Percentiles rank a stretch among this genome's conserved stretches.
These are phyloP conservation scores for Fallopia convolvulus DNA, from an alignment of 148 eudicot species.

Conservation along the genomic window DNA sequence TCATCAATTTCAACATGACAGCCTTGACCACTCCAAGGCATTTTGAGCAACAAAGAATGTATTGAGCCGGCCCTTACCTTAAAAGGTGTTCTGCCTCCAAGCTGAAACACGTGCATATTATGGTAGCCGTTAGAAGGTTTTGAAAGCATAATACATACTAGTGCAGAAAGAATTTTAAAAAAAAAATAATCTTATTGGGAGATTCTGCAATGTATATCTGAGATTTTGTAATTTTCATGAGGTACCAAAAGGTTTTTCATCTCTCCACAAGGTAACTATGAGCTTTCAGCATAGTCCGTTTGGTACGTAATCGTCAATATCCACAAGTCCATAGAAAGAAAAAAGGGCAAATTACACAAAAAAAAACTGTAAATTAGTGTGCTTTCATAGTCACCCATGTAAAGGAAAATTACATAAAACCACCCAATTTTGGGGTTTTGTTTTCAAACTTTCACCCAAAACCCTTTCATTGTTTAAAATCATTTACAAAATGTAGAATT, in stretches of 20 bases:
- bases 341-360: too few relatives aligned
- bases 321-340: too few relatives aligned
- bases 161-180: neutral
- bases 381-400: neutral
- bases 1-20: constrained; percentile 73
- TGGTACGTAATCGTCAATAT: too few relatives aligned
- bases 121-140: constrained; percentile 1
- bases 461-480: neutral
- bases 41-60: constrained; percentile 51
- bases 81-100: constrained; percentile 37
- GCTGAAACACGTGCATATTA: constrained; percentile 30
- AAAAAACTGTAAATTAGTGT: neutral
- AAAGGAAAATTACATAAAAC: neutral
- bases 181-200: neutral
- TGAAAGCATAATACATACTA: neutral
- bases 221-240: neutral
- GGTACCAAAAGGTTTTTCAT: neutral
- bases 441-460: neutral
- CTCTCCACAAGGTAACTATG: too few relatives aligned
- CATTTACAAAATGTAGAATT: neutral
- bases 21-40: constrained; percentile 82
- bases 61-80: constrained; percentile 78
- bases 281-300: too few relatives aligned
- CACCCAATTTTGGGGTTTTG: neutral
- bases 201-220: neutral